phyloP scores from a whole-genome alignment of 2,329 filamentous ascomycete genomes.

The Clarireedia monteithiana region DNA sequence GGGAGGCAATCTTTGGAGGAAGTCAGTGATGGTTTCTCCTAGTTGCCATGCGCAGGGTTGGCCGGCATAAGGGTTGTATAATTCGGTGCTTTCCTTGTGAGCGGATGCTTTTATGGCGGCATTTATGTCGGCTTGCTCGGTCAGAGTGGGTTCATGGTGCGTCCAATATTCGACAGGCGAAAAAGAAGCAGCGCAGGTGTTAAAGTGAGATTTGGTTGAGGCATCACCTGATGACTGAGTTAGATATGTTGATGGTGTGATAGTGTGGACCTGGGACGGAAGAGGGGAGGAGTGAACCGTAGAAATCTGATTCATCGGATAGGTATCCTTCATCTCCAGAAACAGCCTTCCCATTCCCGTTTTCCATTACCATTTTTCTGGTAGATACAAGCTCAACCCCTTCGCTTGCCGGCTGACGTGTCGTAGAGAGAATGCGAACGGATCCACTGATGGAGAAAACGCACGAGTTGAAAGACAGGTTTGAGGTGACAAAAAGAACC shows the following conservation, averaged over 20 bases:
- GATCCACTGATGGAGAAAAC: too few species aligned
- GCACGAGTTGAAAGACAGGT: too few species aligned
- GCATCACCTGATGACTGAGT: conserved; percentile 43
- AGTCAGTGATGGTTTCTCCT: conserved; percentile 54
- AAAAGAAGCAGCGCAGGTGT: conserved; percentile 43
- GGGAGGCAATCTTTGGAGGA: conserved; percentile 62
- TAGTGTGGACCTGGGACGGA: neutral
- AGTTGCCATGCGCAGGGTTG: conserved; percentile 50
- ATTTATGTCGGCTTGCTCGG: conserved; percentile 29
- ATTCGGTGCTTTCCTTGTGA: conserved; percentile 3
- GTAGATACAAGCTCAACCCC: neutral
- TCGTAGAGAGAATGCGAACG: neutral
- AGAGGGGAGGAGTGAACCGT: conserved; percentile 34
- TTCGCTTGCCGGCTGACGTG: neutral
- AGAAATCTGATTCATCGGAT: conserved; percentile 46
- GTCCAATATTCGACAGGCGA: conserved; percentile 44
- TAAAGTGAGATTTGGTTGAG: conserved; percentile 38
- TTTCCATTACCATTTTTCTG: conserved; percentile 13
- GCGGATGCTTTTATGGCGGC: conserved; percentile 11
- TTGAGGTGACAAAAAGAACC: too few species aligned
- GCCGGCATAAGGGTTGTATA: conserved; percentile 54
- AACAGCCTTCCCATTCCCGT: conserved; percentile 1
- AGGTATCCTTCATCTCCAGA: conserved; percentile 15
- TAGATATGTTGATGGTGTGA: conserved; percentile 7
- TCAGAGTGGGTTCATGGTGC: conserved; percentile 27